Evolutionary conservation across 1,284 basidiomycete species (phyloP).

Genomic region (Ganoderma sinense): DNA sequence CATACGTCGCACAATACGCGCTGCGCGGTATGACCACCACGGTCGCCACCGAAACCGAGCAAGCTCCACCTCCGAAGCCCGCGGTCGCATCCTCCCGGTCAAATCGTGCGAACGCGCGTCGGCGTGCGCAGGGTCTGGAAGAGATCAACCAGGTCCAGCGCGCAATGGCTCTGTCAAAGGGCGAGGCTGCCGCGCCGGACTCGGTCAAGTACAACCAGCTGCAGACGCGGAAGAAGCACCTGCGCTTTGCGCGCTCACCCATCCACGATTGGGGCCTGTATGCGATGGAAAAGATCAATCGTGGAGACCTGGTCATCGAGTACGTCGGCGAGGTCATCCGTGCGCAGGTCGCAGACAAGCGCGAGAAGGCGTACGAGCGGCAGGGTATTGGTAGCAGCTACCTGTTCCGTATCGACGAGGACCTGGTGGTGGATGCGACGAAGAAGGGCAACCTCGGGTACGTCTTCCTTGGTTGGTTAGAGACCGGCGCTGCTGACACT

Average conservation of each 20-base stretch:
- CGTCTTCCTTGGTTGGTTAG: conserved; percentile 42
- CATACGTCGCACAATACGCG: conserved; percentile 85
- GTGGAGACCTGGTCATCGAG: conserved; percentile 99
- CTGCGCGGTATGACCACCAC: conserved; percentile 55
- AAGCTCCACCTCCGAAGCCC: conserved; percentile 54
- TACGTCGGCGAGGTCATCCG: conserved; percentile 98
- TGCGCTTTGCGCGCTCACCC: conserved; percentile 94
- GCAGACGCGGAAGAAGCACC: conserved; percentile 96
- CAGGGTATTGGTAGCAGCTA: conserved; percentile 97
- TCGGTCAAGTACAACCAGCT: conserved; percentile 98
- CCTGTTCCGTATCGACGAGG: conserved; percentile 92
- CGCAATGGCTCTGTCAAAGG: conserved; percentile 77
- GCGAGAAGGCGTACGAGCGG: conserved; percentile 96
- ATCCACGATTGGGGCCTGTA: conserved; percentile 99
- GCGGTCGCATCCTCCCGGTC: conserved; percentile 84
- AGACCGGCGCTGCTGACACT: conserved; percentile 13
- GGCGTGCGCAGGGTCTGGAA: conserved; percentile 93
- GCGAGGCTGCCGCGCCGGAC: conserved; percentile 72
- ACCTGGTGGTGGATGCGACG: conserved; percentile 95
- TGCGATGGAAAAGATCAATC: conserved; percentile 92
- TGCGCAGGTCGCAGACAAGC: conserved; percentile 94
- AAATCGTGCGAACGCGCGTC: conserved; percentile 93
- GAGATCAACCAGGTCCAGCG: conserved; percentile 89
- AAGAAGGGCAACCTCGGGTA: conserved; percentile 98
- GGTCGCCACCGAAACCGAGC: conserved; percentile 42